Conservation (phyloP, 257 asterid species). For the Echites panduratus region DNA sequence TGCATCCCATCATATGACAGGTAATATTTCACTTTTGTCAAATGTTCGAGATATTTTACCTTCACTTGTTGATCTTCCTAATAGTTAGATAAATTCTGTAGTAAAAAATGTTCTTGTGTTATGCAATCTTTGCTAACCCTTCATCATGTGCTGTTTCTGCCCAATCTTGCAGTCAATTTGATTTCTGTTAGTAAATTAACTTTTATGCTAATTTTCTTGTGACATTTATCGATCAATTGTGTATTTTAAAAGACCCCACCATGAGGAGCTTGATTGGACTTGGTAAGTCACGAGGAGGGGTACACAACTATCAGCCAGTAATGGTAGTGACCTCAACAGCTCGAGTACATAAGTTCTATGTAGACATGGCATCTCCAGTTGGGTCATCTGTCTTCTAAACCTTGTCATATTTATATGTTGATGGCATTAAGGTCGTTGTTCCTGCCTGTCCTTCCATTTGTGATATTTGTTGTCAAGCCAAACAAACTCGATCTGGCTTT, state of each 20-base stretch:
- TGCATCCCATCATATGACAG: conserved; percentile 1
- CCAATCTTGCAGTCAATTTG: neutral
- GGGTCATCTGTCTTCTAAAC: neutral
- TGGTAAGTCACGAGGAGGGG: neutral
- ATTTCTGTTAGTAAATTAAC: neutral
- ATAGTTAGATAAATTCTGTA: neutral
- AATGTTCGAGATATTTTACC: neutral
- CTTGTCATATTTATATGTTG: neutral
- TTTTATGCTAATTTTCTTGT: neutral
- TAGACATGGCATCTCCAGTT: neutral
- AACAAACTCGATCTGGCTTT: too few relatives aligned
- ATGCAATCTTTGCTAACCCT: too few relatives aligned
- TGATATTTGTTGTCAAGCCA: too few relatives aligned
- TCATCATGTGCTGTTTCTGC: too few relatives aligned
- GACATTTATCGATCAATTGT: neutral
- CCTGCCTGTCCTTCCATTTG: neutral
- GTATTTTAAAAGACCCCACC: neutral
- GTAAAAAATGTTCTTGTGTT: too few relatives aligned
- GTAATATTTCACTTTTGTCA: neutral
- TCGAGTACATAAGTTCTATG: too few relatives aligned
- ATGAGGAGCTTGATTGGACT: neutral
- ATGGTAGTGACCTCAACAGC: neutral
- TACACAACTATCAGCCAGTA: neutral
- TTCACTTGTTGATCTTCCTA: neutral
- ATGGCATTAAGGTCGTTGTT: neutral